Percentiles rank a stretch among this genome's conserved stretches.
These are phyloP conservation scores for Dillenia turbinata DNA, from an alignment of 164 flowering plant genomes.

Conservation along the genomic window DNA sequence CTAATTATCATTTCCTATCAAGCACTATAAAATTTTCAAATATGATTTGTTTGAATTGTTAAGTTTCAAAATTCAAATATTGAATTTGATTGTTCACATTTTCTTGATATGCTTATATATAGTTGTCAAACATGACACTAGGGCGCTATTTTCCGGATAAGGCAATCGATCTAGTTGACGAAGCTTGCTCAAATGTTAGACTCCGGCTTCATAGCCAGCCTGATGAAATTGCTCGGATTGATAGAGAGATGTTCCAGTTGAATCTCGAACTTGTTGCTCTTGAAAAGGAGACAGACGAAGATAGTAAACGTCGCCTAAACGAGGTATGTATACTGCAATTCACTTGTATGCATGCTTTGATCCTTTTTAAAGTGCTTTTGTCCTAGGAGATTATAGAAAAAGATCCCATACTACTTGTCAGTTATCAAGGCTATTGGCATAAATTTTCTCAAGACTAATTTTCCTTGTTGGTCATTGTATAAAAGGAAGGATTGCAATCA, in stretches of 20 bases:
- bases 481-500: no score
- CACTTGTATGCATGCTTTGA: no score
- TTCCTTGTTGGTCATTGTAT: no score
- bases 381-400: no score
- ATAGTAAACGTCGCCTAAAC: slow-evolving; percentile 71
- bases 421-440: no score
- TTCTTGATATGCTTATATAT: not conserved
- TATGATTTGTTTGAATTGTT: no score
- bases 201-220: slow-evolving; percentile 92
- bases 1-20: not conserved
- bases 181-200: slow-evolving; percentile 92
- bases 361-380: no score
- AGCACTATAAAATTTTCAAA: not conserved
- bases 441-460: no score
- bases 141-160: slow-evolving; percentile 87
- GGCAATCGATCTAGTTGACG: slow-evolving; percentile 91
- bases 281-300: slow-evolving; percentile 89
- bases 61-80: no score
- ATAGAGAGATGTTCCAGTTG: slow-evolving; percentile 71
- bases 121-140: slow-evolving; percentile 3
- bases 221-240: slow-evolving; percentile 79
- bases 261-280: slow-evolving; percentile 84
- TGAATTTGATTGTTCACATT: not conserved
- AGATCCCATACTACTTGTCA: no score
- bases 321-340: no score